Conservation (phyloP, 1,139 yeast species). For the Protomyces pachydermus region DNA sequence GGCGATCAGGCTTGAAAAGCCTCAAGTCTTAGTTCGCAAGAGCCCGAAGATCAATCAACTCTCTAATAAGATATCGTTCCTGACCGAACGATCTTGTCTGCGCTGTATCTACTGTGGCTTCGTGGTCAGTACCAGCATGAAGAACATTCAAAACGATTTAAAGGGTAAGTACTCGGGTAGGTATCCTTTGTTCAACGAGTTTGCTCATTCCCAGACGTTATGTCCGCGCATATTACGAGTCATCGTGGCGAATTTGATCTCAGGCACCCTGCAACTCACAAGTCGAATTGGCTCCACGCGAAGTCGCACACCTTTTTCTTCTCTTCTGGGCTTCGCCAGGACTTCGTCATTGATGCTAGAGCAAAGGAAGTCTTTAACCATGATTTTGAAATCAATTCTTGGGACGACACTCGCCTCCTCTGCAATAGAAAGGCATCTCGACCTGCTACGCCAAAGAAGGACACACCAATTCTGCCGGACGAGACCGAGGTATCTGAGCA, state of each 20-base stretch:
- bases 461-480: too few species aligned
- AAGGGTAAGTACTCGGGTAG: neutral
- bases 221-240: neutral
- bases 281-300: too few species aligned
- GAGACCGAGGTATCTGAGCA: too few species aligned
- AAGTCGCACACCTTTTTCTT: too few species aligned
- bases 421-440: too few species aligned
- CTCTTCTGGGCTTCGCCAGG: too few species aligned
- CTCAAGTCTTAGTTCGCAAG: neutral
- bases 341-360: too few species aligned
- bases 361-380: too few species aligned
- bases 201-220: neutral
- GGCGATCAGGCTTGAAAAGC: neutral
- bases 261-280: too few species aligned
- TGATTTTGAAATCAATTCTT: too few species aligned
- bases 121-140: neutral
- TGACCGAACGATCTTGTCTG: neutral
- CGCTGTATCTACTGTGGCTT: neutral
- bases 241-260: neutral
- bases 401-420: too few species aligned
- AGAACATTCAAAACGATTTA: neutral
- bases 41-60: neutral
- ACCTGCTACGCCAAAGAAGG: too few species aligned
- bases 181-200: neutral
- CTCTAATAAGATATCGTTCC: neutral